Evolutionary conservation across 148 eudicot species (phyloP).

Genomic region (Talinum fruticosum): DNA sequence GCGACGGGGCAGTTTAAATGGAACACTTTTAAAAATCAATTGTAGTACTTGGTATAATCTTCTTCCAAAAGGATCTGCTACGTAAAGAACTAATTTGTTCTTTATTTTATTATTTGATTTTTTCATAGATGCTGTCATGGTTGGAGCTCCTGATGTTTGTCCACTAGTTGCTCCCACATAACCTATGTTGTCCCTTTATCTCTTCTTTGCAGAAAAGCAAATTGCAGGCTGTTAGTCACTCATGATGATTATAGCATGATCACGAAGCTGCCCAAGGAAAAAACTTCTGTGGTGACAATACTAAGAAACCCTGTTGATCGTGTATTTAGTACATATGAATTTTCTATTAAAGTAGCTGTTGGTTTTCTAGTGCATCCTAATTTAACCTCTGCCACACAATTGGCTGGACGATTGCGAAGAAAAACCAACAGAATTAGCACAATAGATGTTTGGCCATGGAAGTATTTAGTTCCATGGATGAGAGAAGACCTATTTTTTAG

Average conservation of each 20-base stretch:
- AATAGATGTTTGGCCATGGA: slow-evolving; percentile 97
- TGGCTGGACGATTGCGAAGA: slow-evolving; percentile 50
- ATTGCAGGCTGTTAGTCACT: slow-evolving; percentile 75
- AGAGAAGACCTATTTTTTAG: slow-evolving; percentile 89
- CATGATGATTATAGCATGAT: slow-evolving; percentile 98
- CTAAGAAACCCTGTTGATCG: slow-evolving; percentile 89
- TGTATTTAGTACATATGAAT: slow-evolving; percentile 90
- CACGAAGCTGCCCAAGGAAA: slow-evolving; percentile 72
- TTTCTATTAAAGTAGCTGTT: slow-evolving; percentile 90
- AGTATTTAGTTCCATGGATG: slow-evolving; percentile 99
- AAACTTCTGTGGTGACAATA: slow-evolving; percentile 90
- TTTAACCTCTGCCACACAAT: slow-evolving; percentile 62
- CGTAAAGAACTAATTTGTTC: neutral
- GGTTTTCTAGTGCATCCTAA: slow-evolving; percentile 89
- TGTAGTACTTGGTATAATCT: neutral
- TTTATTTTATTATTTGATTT: neutral
- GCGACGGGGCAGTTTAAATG: neutral
- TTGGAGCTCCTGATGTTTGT: neutral
- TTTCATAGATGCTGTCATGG: neutral
- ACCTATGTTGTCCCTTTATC: neutral
- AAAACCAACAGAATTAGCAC: slow-evolving; percentile 60
- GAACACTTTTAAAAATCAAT: neutral
- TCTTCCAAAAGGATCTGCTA: neutral
- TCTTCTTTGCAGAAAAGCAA: slow-evolving; percentile 59
- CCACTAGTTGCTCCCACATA: neutral